Base-by-base conservation (phyloP, 805 yeast genomes). In the Metschnikowia kofuensis region DNA sequence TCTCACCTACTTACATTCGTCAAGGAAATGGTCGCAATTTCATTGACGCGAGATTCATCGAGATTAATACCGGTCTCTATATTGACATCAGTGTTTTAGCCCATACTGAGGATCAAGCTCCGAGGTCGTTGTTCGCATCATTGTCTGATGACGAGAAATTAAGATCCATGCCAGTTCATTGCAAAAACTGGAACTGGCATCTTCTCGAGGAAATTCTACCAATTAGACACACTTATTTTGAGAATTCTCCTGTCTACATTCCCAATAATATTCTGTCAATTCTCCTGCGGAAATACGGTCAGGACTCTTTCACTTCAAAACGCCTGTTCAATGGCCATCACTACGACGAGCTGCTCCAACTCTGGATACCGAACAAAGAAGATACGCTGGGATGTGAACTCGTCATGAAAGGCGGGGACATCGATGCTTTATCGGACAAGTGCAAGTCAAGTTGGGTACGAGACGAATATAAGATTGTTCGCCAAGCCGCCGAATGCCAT, bases 361-460 rank as follows among this genome's bases (percentile, higher is more conserved):
- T 76, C 34, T 77, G 81, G 82, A 78, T 77, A 4, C 70, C 77
- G 5, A 74, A 76, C 53, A 57, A 62, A 26, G 54, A 70, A 8
- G 76, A 80, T 58, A 7, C 38, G 30, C 7, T 27, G 39, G 64
- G 64, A 36, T 56, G 58, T 10, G 44, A 57, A 13, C 61, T 65
- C 4, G 49, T 56, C 12, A 56, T 72, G 35, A 65, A 78, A 12
- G 76, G 79, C 8, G 73, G 78, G 56, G 61, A 64, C 40, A 64
- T 63, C 42, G 44, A 53, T 2, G 58, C 61, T 27, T 54, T 76
- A 40, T 67, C 45, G 37, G 31, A 27, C 13, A 10, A 35, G 15
- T 53, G 56, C 37, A 41, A 36, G 32, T 49, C 49, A 6, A 45
- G 12, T 15, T 53, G 55, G 57, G 28, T 55, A 29, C 47, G 67